Evolutionary conservation across 805 yeast species (phyloP), one percentile per base, ranked within the genome.

Genomic region (Saccharomyces kudriavzevii): DNA sequence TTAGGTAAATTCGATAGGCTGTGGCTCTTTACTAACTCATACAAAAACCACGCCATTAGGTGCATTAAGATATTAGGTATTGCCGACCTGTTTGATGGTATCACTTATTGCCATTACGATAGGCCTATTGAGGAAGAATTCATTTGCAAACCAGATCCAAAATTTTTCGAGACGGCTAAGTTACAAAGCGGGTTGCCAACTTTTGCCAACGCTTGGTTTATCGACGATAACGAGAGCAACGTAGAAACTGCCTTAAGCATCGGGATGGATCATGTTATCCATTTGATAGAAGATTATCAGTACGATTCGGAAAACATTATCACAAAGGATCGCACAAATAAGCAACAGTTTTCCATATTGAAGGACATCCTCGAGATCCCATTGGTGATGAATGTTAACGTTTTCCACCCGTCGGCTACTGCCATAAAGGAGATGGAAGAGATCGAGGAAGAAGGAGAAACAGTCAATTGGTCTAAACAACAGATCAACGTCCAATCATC

Each of bases 11-110:
- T 85, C 54, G 85, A 83, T 61, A 77, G 84, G 63, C 73, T 92
- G 58, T 92, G 99, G 99, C 77, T 94, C 47, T 87, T 89, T 64
- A 92, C 99, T 4, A 92, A 92, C 68, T 98, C 99, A 1, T 92
- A 92, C 72, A 84, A 85, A 66, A 89, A 82, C 63, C 99, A 92
- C 70, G 99, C 92, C 0, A 62, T 83, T 47, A 77, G 97, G 49
- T 96, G 89, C 29, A 77, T 90, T 20, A 77, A 83, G 46, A 74
- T 92, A 49, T 74, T 92, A 49, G 97, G 97, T 1, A 68, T 92
- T 28, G 97, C 92, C n/a, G 97, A 91, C 67, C 66, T 89, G 52
- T 91, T 94, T 66, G 98, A 92, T 59, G 99, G 99, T 0, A 77
- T 94, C 60, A 89, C 97, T 1, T 92, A 74, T 70, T 94, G 99